Evolutionary conservation across 441 rosid species (phyloP), one percentile per base, ranked within the genome.

Genomic region (Isatis lusitanica): DNA sequence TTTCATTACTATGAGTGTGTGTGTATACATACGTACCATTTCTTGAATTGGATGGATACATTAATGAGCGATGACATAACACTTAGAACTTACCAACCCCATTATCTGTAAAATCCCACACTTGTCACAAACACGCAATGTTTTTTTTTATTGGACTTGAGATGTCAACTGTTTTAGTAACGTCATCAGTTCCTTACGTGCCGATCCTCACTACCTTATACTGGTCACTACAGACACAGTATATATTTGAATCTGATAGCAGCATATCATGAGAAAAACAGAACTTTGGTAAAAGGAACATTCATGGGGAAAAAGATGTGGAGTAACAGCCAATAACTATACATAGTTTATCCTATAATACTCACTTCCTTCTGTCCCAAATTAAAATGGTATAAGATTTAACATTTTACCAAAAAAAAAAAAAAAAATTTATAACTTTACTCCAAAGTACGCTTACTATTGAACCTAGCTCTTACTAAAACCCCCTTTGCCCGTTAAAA

Each of bases 11-110:
- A 6, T 35, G 1, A 21, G 56, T 35, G n/a, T 15, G 24, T 53
- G 35, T 50, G 21, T 48, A n/a, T n/a, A n/a, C n/a, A n/a, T n/a
- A 13, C 50, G 43, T 39, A n/a, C 61, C 24, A 9, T 56, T 56
- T 31, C 12, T n/a, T 18, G 35, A 30, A 55, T 13, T 28, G 18
- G 28, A 47, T 58, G 61, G 43, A 17, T 61, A 60, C 24, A 21
- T 21, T 21, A 21, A 9, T 52, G 38, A 67, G 63, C 21, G 16
- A 47, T 74, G 62, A 51, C 74, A 52, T 33, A 15, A 61, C 55
- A 28, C 47, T 44, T 26, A 21, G 46, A 67, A 44, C 33, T 7
- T 43, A 62, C 79, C 79, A 69, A 68, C 74, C 70, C 79, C 74
- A 75, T 52, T 60, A 74, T 60, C 48, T 51, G 46, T 47, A 48